These are phyloP conservation scores for Russula dissimulans DNA, from an alignment of 768 basidiomycete genomes.

Conservation along the genomic window DNA sequence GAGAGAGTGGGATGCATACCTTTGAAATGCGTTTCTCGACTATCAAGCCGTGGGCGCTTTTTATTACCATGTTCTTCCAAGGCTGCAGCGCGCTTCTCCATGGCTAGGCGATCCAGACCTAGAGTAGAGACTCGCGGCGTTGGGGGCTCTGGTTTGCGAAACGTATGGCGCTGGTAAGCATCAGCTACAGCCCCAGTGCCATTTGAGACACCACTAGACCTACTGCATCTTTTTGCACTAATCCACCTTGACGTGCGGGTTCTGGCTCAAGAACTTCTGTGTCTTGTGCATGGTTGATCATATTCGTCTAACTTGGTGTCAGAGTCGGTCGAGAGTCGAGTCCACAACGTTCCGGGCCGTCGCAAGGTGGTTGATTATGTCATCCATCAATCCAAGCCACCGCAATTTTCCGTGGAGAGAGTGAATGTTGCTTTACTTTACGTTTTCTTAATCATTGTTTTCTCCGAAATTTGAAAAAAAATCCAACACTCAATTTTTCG, in stretches of 20 bases:
- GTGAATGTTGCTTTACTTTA: no score
- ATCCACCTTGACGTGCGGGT: constrained; percentile 64
- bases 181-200: not conserved
- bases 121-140: constrained; percentile 74
- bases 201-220: constrained; percentile 17
- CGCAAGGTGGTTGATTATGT: no score
- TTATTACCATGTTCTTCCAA: constrained; percentile 43
- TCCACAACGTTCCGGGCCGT: no score
- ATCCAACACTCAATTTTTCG: no score
- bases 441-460: no score
- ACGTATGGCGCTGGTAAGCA: constrained; percentile 58
- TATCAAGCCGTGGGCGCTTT: constrained; percentile 53
- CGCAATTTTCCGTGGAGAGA: no score
- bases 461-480: no score
- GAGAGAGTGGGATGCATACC: constrained; percentile 36
- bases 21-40: constrained; percentile 76
- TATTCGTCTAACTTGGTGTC: not conserved
- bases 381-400: no score
- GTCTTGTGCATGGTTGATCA: constrained; percentile 33
- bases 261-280: constrained; percentile 82
- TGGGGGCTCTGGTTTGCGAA: constrained; percentile 70
- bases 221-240: constrained; percentile 60
- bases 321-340: no score
- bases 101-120: constrained; percentile 81
- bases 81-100: constrained; percentile 62